Percentiles rank a stretch among this genome's conserved stretches.
Evolutionary conservation across 148 eudicot species (phyloP).

Genomic region (Chenopodium quinoa): DNA sequence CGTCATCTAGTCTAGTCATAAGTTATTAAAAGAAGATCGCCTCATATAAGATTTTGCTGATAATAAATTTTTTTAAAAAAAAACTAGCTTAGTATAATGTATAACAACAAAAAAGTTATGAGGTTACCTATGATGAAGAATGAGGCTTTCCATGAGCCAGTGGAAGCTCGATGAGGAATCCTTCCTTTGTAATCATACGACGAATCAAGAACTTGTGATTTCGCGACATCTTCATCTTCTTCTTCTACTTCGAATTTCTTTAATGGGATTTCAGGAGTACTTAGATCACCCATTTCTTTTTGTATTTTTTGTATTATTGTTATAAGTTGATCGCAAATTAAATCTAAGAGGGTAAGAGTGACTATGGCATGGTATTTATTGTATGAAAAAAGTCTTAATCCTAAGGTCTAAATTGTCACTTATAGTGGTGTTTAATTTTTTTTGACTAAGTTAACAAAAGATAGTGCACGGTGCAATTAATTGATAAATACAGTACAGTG

Average conservation of each 20-base stretch:
- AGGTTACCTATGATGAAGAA: conserved; percentile 63
- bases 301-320: no score
- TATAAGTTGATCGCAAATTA: no score
- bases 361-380: not conserved
- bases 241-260: no score
- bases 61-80: no score
- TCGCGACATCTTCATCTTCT: not conserved
- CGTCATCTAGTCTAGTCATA: no score
- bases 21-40: no score
- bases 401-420: not conserved
- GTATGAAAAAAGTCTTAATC: not conserved
- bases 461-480: not conserved
- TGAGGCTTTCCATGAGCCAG: conserved; percentile 86
- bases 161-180: conserved; percentile 61
- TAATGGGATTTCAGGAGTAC: no score
- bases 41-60: no score
- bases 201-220: conserved; percentile 45
- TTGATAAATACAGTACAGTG: not conserved
- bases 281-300: no score
- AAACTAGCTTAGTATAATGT: no score
- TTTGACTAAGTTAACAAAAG: not conserved
- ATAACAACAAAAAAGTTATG: not conserved
- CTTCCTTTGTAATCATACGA: conserved; percentile 68
- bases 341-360: not conserved
- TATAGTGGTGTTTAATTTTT: not conserved